These are phyloP conservation scores for Smallanthus sonchifolius DNA, from an alignment of 129 eudicot genomes.

Conservation along the genomic window DNA sequence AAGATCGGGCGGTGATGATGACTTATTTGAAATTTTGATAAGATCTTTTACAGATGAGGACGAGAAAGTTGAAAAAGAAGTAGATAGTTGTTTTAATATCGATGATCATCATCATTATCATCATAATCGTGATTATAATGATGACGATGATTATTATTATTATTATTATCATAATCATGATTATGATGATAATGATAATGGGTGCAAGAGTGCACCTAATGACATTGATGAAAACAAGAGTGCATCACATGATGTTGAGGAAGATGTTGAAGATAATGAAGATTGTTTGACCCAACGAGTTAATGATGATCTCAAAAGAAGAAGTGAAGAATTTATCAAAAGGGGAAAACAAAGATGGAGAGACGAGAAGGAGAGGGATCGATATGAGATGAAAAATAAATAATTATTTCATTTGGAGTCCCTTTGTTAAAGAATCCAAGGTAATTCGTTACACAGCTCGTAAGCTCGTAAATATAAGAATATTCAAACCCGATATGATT, in stretches of 20 bases:
- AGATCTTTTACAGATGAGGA: conserved; percentile 1
- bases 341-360: conserved; percentile 21
- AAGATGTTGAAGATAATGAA: neutral
- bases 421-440: neutral
- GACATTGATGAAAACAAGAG: neutral
- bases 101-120: neutral
- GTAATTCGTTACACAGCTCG: neutral
- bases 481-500: neutral
- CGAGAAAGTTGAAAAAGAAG: conserved; percentile 7
- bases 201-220: neutral
- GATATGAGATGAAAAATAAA: neutral
- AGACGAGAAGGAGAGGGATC: conserved; percentile 21
- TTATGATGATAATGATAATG: neutral
- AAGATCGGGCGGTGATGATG: neutral
- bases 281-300: neutral
- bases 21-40: neutral
- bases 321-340: conserved; percentile 26
- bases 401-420: neutral
- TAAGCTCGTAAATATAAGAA: neutral
- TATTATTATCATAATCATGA: neutral
- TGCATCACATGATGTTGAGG: neutral
- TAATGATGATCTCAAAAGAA: conserved; percentile 27
- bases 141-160: neutral
- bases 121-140: neutral
- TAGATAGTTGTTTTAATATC: neutral